Evolutionary conservation across 495 filamentous ascomycete genomes (phyloP).

Genomic region (Achaetomiella virescens): DNA sequence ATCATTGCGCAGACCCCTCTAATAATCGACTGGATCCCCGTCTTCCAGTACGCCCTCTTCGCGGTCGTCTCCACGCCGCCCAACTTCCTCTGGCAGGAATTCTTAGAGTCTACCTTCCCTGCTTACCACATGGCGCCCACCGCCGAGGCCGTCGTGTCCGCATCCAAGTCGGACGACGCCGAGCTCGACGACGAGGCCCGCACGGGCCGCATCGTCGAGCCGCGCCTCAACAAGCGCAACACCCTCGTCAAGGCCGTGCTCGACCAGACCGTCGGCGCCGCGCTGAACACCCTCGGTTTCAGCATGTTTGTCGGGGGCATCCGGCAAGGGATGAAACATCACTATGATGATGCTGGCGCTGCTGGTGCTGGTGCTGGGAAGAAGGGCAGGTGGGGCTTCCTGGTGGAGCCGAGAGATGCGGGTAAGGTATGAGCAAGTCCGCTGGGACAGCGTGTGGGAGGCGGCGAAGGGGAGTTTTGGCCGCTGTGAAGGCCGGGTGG

Average conservation of each 20-base stretch:
- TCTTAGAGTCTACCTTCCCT: conserved; percentile 46
- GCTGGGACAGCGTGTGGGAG: conserved; percentile 29
- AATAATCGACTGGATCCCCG: conserved; percentile 52
- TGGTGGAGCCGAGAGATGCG: conserved; percentile 17
- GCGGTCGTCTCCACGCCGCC: conserved; percentile 69
- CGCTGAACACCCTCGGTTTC: conserved; percentile 74
- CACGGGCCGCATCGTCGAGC: conserved; percentile 37
- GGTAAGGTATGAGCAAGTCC: conserved; percentile 28
- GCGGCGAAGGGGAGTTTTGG: conserved; percentile 52
- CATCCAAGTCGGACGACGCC: conserved; percentile 35
- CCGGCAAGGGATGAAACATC: conserved; percentile 33
- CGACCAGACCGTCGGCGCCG: conserved; percentile 73
- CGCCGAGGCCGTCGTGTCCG: conserved; percentile 29
- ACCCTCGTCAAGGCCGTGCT: conserved; percentile 74
- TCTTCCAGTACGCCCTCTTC: conserved; percentile 77
- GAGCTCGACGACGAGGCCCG: conserved; percentile 37
- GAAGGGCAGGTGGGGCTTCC: conserved; percentile 13
- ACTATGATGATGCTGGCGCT: not conserved
- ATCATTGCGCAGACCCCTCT: conserved; percentile 39
- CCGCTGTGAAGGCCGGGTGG: conserved; percentile 66
- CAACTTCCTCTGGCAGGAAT: conserved; percentile 72
- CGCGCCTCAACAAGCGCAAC: conserved; percentile 58
- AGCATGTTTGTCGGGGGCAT: conserved; percentile 41
- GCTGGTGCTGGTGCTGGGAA: conserved; percentile 10
- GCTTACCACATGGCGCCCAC: conserved; percentile 36